A percentile compares a stretch with the other conserved stretches of the same genome.
These are phyloP conservation scores for Ogataea methanolica DNA, from an alignment of 805 yeast species.

Conservation along the genomic window DNA sequence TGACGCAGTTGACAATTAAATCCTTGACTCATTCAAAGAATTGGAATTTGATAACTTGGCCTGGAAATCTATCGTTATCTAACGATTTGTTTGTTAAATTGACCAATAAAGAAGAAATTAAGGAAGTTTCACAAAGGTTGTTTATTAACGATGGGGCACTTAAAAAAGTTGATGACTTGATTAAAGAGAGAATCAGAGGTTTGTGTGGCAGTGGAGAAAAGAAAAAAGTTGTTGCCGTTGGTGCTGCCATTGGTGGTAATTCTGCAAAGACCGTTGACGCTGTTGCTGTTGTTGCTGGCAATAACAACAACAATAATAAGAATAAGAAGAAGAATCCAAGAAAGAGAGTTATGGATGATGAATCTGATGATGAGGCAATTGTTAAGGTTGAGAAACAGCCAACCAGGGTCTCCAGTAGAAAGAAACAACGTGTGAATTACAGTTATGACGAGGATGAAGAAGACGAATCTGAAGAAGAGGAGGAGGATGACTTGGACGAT, in stretches of 20 bases:
- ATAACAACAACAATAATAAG: too few relatives aligned
- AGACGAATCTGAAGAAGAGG: neutral
- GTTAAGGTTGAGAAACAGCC: neutral
- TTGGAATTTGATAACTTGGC: slow-evolving; percentile 78
- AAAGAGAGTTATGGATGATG: neutral
- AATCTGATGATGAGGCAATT: neutral
- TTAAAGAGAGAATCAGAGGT: slow-evolving; percentile 21
- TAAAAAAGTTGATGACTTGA: slow-evolving; percentile 30
- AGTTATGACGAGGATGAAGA: neutral
- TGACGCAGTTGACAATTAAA: slow-evolving; percentile 62
- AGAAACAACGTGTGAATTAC: neutral
- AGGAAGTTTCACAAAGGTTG: slow-evolving; percentile 46
- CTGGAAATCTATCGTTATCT: slow-evolving; percentile 69
- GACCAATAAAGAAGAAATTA: slow-evolving; percentile 53
- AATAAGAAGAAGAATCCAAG: too few relatives aligned
- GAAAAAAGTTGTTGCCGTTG: neutral
- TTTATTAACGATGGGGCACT: slow-evolving; percentile 49
- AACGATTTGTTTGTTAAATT: slow-evolving; percentile 67
- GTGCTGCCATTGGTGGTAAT: neutral
- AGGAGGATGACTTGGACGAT: neutral
- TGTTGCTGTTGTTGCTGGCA: too few relatives aligned
- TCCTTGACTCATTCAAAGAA: slow-evolving; percentile 50
- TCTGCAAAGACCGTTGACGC: neutral
- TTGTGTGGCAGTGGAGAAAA: neutral
- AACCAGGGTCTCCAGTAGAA: neutral